Base-by-base conservation (phyloP, 1,139 yeast species). In the Blastobotrys indianensis region DNA sequence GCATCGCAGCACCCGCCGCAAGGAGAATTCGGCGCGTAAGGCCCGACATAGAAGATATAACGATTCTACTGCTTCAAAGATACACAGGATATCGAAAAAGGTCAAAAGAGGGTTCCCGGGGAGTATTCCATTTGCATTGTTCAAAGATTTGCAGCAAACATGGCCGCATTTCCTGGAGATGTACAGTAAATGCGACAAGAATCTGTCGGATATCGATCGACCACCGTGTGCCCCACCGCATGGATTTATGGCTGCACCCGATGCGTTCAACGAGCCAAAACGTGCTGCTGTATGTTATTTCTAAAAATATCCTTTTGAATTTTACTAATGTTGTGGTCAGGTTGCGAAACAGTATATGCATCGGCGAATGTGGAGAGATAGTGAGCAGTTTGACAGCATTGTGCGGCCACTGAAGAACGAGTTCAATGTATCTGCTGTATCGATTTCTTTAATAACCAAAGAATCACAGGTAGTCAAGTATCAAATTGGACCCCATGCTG, bases 81-180 rank as follows among this genome's bases (percentile, higher is more conserved):
- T 42, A 5, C 35, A 34, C 6, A 13, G 40, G 17, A 12, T 50
- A 15, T 50, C 53, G 11, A 41, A 25, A 3, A 32, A 39, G 15
- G 17, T 52, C 15, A 44, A 46, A 20, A 39, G 39, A 28, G 42
- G 53, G 15, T 41, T 57, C 23, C 61, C 61, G 0, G 52, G 53
- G 12, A 44, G 43, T 23, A 47, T 51, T 3, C 48, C 54, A n/a
- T 43, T 48, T 5, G 47, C 46, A 4, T 39, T 50, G 8, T 47
- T 58, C 42, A 49, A 47, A 34, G 54, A 51, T 4, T 48, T 63
- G 4, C 61, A 57, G 23, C 60, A 77, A 48, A 78, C 85, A 0
- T 76, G 71, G 60, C 72, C 80, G 4, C 82, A 80, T 54, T 82
- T 80, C 54, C 60, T 79, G 17, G 87, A 81, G 50, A 72, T 73